These are phyloP conservation scores for Rhizophora apiculata DNA, from an alignment of 345 rosid genomes.

Conservation along the genomic window DNA sequence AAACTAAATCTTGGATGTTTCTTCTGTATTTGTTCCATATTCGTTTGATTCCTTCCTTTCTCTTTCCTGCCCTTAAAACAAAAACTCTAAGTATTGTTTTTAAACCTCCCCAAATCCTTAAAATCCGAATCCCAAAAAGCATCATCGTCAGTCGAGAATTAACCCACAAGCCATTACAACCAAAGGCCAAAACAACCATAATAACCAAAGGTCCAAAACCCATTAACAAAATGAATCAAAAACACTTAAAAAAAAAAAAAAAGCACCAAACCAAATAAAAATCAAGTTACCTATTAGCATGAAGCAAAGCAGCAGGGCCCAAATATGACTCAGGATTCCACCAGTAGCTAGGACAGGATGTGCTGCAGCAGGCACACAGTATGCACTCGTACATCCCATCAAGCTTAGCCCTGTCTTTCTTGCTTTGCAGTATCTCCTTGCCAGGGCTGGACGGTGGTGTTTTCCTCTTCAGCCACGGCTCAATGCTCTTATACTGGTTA, in stretches of 20 bases:
- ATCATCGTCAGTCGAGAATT: too few relatives aligned
- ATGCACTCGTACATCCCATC: slow-evolving; percentile 99
- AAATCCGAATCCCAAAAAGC: too few relatives aligned
- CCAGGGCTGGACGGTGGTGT: slow-evolving; percentile 52
- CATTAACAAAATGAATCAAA: not conserved
- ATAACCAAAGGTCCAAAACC: not conserved
- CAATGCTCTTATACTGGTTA: slow-evolving; percentile 95
- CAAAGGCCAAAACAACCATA: too few relatives aligned
- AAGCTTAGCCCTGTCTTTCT: slow-evolving; percentile 84
- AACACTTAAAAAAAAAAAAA: not conserved
- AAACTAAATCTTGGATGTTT: too few relatives aligned
- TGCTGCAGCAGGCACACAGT: slow-evolving; percentile 89
- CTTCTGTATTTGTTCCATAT: too few relatives aligned
- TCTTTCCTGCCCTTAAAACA: too few relatives aligned
- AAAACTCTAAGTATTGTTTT: too few relatives aligned
- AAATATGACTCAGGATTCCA: slow-evolving; percentile 93
- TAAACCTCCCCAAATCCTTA: too few relatives aligned
- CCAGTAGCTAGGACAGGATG: slow-evolving; percentile 97
- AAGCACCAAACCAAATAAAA: not conserved
- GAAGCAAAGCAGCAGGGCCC: slow-evolving; percentile 94
- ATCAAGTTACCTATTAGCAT: slow-evolving; percentile 67
- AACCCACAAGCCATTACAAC: too few relatives aligned
- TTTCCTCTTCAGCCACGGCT: slow-evolving; percentile 99
- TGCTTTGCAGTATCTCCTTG: slow-evolving; percentile 83
- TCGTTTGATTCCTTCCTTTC: too few relatives aligned